A percentile compares a stretch with the other conserved stretches of the same genome.
Evolutionary conservation across 2,329 filamentous ascomycete species (phyloP).

Genomic region (Dothistroma septosporum): DNA sequence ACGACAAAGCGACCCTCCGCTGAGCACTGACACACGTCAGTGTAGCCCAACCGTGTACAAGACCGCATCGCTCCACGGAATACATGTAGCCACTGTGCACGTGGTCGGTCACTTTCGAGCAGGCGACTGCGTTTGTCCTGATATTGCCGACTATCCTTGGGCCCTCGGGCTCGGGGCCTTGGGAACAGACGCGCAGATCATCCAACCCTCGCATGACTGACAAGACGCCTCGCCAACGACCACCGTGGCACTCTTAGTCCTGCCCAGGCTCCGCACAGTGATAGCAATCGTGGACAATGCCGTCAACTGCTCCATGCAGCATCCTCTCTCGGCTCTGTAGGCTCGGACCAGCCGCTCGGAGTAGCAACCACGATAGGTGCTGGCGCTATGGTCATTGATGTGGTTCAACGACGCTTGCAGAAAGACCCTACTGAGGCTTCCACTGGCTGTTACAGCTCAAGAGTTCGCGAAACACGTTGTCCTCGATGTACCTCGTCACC

Average conservation of each 20-base stretch:
- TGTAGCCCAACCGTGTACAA: not conserved
- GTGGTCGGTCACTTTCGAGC: not conserved
- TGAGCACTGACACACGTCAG: not conserved
- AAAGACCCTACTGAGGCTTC: too few relatives aligned
- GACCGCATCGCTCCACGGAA: not conserved
- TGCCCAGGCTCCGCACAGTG: not conserved
- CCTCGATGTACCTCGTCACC: too few relatives aligned
- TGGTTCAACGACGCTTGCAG: too few relatives aligned
- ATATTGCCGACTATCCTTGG: not conserved
- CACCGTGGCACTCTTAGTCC: not conserved
- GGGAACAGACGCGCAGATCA: not conserved
- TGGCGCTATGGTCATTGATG: not conserved
- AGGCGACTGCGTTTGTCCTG: not conserved
- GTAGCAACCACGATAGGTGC: not conserved
- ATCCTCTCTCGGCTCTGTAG: not conserved
- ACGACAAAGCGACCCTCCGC: too few relatives aligned
- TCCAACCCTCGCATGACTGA: not conserved
- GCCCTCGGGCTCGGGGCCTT: too few relatives aligned
- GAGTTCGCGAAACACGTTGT: too few relatives aligned
- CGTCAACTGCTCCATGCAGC: not conserved
- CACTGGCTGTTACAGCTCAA: too few relatives aligned
- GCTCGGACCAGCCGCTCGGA: not conserved
- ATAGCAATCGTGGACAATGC: not conserved
- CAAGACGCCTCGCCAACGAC: not conserved
- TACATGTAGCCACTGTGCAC: too few relatives aligned